Conservation (phyloP, 148 eudicot genomes). For the Rhododendron kiyosumense region DNA sequence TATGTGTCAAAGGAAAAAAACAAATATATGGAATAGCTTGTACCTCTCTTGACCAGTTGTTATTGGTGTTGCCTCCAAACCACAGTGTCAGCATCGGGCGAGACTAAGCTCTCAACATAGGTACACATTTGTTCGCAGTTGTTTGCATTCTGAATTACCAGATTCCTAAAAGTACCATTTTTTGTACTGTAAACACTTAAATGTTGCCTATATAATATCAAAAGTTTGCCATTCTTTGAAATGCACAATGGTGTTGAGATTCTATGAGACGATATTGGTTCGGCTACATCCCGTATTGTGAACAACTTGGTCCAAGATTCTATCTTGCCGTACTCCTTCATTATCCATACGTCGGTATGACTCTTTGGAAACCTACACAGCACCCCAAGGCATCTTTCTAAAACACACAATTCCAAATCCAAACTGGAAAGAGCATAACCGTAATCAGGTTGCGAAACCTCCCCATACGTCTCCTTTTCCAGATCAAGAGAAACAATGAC, state of each 20-base stretch:
- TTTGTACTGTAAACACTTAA: conserved; percentile 4
- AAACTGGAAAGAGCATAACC: background rate
- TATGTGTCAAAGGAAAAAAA: background rate
- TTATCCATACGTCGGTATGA: conserved; percentile 32
- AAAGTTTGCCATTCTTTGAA: conserved; percentile 20
- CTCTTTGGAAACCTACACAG: conserved; percentile 3
- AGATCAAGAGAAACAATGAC: background rate
- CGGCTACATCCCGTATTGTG: conserved; percentile 16
- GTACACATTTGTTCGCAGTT: conserved; percentile 13
- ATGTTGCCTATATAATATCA: conserved; percentile 6
- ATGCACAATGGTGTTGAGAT: conserved; percentile 11
- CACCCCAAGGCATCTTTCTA: conserved; percentile 22
- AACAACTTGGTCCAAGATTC: conserved; percentile 43
- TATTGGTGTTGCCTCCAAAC: background rate
- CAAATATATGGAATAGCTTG: background rate
- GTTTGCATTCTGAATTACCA: background rate
- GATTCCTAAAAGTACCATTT: conserved; percentile 9
- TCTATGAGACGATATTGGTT: background rate
- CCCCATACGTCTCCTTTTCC: background rate
- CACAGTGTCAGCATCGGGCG: conserved; percentile 1
- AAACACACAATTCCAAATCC: conserved; percentile 15
- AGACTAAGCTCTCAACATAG: conserved; percentile 27
- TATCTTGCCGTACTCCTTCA: conserved; percentile 36
- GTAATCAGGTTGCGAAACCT: background rate
- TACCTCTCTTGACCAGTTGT: background rate